Base-by-base conservation (phyloP, 495 filamentous ascomycete genomes). In the Acidomyces sp. region DNA sequence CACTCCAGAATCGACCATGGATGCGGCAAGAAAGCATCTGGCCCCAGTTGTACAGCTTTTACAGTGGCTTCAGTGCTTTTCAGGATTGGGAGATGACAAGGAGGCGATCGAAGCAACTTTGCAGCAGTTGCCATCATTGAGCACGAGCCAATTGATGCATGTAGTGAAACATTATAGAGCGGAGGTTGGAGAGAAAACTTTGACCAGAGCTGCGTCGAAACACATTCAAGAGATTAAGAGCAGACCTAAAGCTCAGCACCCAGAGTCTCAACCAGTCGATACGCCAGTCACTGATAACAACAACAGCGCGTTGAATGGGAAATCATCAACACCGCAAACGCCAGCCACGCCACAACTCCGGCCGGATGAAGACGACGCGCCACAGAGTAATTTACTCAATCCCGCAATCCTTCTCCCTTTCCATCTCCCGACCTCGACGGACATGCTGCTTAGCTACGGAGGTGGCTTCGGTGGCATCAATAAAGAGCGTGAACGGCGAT, bases 21-120 rank as follows among this genome's bases (percentile, higher is more conserved):
- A 95, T 9, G 69, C 85, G 17, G 77, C 87, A 26, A 71, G 83
- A 20, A 71, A 74, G 39, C 88, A 99, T 56, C 67, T 99, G 7
- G 80, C 80, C 0, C 90, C 92, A 6, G 72, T 93, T 21, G 88
- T 96, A 26, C 92, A 99, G 57, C 70, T 99, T 0, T 69, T 99
- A 6, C 90, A 99, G 57, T 99, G 90, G 90, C 65, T 99, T 24
- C 90, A 99, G 56, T 93, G 85, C 57, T 94, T 95, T 59, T 95
- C 90, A 3, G 93, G 85, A 6, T 66, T 99, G 3, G 85, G 81
- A n/a, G 90, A 96, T 48, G 86, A 95, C 51, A 67, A 86, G 23
- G 80, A 92, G 48, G 82, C 83, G 1, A 70, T 95, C 9, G 76
- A 86, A 22, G 74, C 72, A 4, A 99, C 90, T 0, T 58, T 95